phyloP scores from a whole-genome alignment of 768 basidiomycete species.

The Neoboletus magnificus region DNA sequence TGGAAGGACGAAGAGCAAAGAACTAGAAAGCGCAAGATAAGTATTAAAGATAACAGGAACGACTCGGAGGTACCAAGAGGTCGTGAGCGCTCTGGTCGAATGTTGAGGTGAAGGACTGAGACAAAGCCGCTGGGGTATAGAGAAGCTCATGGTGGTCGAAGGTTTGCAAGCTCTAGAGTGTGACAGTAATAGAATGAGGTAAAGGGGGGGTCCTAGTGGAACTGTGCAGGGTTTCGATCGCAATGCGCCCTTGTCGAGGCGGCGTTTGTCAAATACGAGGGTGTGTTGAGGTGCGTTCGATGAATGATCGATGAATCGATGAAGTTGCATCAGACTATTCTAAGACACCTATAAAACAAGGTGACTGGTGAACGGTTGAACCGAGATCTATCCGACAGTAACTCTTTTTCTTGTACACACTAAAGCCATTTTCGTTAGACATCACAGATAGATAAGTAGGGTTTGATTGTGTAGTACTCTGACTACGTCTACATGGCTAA shows the following conservation, averaged over 20 bases:
- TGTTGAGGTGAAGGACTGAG: constrained; percentile 34
- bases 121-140: constrained; percentile 25
- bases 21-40: constrained; percentile 45
- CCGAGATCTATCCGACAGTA: too few species aligned
- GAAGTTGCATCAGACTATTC: too few species aligned
- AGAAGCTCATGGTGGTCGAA: constrained; percentile 35
- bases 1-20: constrained; percentile 37
- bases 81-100: constrained; percentile 52
- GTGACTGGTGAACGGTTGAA: too few species aligned
- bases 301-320: too few species aligned
- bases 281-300: too few species aligned
- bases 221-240: constrained; percentile 63
- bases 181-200: constrained; percentile 50
- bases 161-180: constrained; percentile 32
- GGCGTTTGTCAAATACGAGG: constrained; percentile 49
- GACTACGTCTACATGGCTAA: too few species aligned
- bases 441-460: too few species aligned
- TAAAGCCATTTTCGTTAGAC: too few species aligned
- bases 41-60: constrained; percentile 47
- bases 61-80: constrained; percentile 51
- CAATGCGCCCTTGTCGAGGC: constrained; percentile 70
- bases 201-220: constrained; percentile 50
- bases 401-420: too few species aligned
- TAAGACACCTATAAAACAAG: too few species aligned
- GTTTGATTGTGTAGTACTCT: too few species aligned